Evolutionary conservation across 441 rosid species (phyloP).

Genomic region (Syzygium malaccense): DNA sequence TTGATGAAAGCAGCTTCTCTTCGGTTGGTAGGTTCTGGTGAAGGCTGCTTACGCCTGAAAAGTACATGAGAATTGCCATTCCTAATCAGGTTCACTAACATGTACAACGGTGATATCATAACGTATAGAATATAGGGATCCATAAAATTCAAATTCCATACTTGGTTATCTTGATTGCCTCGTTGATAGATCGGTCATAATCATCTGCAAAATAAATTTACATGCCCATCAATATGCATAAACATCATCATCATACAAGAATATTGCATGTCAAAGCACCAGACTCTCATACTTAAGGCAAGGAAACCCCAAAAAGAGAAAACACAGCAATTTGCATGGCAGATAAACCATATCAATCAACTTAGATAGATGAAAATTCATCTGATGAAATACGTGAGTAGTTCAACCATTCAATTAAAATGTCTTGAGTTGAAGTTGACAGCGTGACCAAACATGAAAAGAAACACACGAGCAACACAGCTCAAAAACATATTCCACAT

Average conservation of each 20-base stretch:
- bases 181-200: slow-evolving; percentile 93
- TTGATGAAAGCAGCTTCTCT: slow-evolving; percentile 45
- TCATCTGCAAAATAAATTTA: slow-evolving; percentile 62
- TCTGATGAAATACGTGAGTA: not conserved
- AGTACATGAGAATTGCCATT: not conserved
- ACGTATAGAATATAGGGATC: not conserved
- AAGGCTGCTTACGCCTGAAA: slow-evolving; percentile 69
- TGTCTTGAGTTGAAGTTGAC: not conserved
- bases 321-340: not conserved
- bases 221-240: not conserved
- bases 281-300: not conserved
- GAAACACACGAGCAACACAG: not conserved
- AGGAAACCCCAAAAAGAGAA: not conserved
- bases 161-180: slow-evolving; percentile 96
- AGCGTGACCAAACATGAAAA: not conserved
- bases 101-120: not conserved
- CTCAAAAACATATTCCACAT: not conserved
- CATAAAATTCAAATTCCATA: slow-evolving; percentile 24
- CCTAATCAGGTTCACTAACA: not conserved
- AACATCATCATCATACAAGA: not conserved
- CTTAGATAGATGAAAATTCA: not conserved
- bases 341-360: not conserved
- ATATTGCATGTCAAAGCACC: not conserved
- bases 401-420: not conserved
- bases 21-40: slow-evolving; percentile 71